Percentiles rank a stretch among this genome's conserved stretches.
phyloP scores from a whole-genome alignment of 768 basidiomycete genomes.

The Epithele typhae region DNA sequence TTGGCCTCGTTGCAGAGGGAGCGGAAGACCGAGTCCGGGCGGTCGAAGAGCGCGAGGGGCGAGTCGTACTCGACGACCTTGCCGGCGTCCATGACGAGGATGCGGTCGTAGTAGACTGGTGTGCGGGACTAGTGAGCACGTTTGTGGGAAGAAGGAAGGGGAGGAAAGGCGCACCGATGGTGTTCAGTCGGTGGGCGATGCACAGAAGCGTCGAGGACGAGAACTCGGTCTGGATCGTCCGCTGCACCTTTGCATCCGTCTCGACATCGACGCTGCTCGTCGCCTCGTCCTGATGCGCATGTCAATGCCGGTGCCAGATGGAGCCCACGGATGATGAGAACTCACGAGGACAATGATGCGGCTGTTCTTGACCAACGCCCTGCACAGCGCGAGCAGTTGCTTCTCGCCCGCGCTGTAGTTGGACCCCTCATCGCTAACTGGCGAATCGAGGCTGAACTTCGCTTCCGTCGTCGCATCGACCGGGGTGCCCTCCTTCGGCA shows the following conservation, averaged over 20 bases:
- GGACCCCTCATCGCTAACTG: conserved; percentile 57
- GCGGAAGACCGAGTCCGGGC: conserved; percentile 61
- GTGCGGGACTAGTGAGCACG: conserved; percentile 18
- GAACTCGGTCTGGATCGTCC: conserved; percentile 84
- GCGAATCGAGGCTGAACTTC: conserved; percentile 65
- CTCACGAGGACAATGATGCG: conserved; percentile 68
- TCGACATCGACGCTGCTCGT: conserved; percentile 84
- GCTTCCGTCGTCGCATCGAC: conserved; percentile 43
- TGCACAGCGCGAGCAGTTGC: conserved; percentile 81
- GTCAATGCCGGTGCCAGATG: not conserved
- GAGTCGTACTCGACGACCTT: conserved; percentile 70
- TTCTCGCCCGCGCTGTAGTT: conserved; percentile 73
- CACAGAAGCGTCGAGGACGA: conserved; percentile 60
- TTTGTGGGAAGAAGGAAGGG: not conserved
- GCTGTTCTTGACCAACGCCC: conserved; percentile 69
- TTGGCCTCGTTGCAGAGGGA: conserved; percentile 65
- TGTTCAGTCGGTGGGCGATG: conserved; percentile 74
- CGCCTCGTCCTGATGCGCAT: conserved; percentile 57
- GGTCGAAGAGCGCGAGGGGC: conserved; percentile 60
- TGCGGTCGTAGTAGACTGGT: conserved; percentile 62
- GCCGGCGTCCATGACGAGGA: conserved; percentile 72
- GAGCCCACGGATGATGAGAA: not conserved
- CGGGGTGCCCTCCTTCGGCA: conserved; percentile 43
- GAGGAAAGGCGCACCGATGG: conserved; percentile 37
- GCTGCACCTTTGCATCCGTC: conserved; percentile 87